phyloP scores from a whole-genome alignment of 1,284 basidiomycete species.

The Papiliotrema laurentii region DNA sequence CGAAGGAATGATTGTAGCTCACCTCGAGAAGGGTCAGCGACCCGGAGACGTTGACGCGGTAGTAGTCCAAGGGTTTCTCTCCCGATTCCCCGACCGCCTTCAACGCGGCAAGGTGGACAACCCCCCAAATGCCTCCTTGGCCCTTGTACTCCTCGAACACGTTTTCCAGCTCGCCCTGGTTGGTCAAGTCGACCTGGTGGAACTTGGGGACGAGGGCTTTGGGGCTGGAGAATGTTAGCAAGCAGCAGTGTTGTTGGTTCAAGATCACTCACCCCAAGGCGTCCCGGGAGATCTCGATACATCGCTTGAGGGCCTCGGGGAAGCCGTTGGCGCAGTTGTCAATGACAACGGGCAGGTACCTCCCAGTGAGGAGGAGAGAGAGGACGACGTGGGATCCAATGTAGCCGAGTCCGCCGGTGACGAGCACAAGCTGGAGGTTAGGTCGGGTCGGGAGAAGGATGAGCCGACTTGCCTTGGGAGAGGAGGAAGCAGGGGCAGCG shows the following conservation, averaged over 20 bases:
- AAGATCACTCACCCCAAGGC: slow-evolving; percentile 43
- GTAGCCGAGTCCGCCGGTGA: slow-evolving; percentile 46
- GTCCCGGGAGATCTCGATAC: slow-evolving; percentile 73
- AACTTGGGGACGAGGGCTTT: slow-evolving; percentile 40
- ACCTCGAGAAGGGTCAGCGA: slow-evolving; percentile 70
- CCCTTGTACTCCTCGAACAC: slow-evolving; percentile 70
- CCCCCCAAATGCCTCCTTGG: slow-evolving; percentile 90
- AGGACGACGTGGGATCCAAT: slow-evolving; percentile 87
- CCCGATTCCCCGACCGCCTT: slow-evolving; percentile 98
- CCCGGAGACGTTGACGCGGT: slow-evolving; percentile 82
- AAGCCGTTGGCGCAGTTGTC: slow-evolving; percentile 91
- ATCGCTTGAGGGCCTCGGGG: slow-evolving; percentile 62
- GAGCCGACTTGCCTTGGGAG: no score
- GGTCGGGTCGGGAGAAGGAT: background rate
- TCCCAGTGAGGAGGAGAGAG: slow-evolving; percentile 74
- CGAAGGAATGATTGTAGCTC: slow-evolving; percentile 13
- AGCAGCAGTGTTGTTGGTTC: no score
- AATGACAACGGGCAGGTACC: slow-evolving; percentile 85
- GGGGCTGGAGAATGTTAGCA: slow-evolving; percentile 52
- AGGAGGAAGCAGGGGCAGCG: background rate
- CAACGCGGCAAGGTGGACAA: slow-evolving; percentile 93
- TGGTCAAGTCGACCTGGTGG: slow-evolving; percentile 67
- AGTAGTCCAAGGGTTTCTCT: slow-evolving; percentile 88
- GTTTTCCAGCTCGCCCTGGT: slow-evolving; percentile 61
- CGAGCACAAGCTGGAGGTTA: slow-evolving; percentile 25